Base-by-base conservation (phyloP, 352 stramenopile species). In the Globisporangium splendens region DNA sequence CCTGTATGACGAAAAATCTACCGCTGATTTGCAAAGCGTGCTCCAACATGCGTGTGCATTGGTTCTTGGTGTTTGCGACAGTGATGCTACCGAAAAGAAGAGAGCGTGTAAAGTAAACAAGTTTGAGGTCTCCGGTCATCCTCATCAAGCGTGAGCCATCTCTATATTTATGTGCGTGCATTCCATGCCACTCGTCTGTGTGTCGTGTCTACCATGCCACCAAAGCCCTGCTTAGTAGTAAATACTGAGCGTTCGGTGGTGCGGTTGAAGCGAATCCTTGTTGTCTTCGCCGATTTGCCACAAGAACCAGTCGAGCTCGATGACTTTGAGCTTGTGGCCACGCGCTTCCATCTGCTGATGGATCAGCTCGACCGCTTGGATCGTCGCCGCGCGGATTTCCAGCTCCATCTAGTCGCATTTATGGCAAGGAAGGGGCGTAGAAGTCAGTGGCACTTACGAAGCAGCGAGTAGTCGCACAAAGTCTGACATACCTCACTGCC, bases 231-330 rank as follows among this genome's bases (percentile, higher is more conserved):
- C 15, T 51, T 59, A 96, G 56, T 96, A 96, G 65, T 91, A 96
- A 28, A 93, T 77, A 46, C 79, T 95, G 20, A 86, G 73, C 43
- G 83, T 94, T 48, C 85, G 79, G 65, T 96, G 88, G 63, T 96
- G 83, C 28, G 83, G 79, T 52, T 75, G 58, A 42, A 96, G 61
- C n/a, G 59, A n/a, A 24, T 93, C 73, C 54, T 93, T 95, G 59
- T 63, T 74, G 53, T 83, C 63, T 50, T 96, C 88, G 3, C 88
- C 88, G 59, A 84, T 85, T 60, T 96, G 81, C 88, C 88, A 96
- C 8, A 96, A 68, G 24, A 93, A 58, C 88, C 88, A 96, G 67
- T 96, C 88, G 20, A 96, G 75, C 57, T 96, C 85, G 41, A 90
- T 80, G 21, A 95, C 79, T 33, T 85, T 75, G 15, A 89, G 76